These are phyloP conservation scores for Penicillium sp. DNA, from an alignment of 2,329 filamentous ascomycete species.

Conservation along the genomic window DNA sequence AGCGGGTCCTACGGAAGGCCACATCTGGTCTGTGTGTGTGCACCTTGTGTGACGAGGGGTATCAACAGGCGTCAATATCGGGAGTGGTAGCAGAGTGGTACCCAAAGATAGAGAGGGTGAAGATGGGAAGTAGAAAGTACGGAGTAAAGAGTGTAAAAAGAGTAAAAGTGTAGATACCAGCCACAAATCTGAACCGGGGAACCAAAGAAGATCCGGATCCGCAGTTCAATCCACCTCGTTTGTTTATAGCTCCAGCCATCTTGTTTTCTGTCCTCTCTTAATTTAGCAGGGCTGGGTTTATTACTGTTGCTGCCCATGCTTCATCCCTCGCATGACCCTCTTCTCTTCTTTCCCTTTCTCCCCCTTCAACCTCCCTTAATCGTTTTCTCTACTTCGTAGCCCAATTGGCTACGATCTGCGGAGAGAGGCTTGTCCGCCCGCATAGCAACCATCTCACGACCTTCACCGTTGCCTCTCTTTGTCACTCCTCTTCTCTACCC, in stretches of 20 bases:
- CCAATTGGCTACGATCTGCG: conserved; percentile 21
- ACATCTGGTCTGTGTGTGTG: conserved; percentile 15
- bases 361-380: conserved; percentile 9
- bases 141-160: not conserved
- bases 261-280: conserved; percentile 9
- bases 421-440: conserved; percentile 12
- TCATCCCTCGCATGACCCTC: conserved; percentile 12
- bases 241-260: conserved; percentile 24
- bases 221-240: conserved; percentile 3
- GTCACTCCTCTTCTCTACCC: conserved; percentile 4
- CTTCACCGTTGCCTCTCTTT: conserved; percentile 14
- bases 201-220: conserved; percentile 1
- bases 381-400: conserved; percentile 2
- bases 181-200: not conserved
- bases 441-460: conserved; percentile 14
- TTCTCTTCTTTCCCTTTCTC: conserved; percentile 5
- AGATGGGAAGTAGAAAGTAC: not conserved
- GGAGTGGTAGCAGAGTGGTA: not conserved
- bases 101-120: not conserved
- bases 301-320: not conserved
- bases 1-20: conserved; percentile 9
- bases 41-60: conserved; percentile 13
- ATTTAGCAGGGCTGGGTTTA: conserved; percentile 10
- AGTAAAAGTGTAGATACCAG: not conserved
- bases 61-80: not conserved